Evolutionary conservation across 495 filamentous ascomycete species (phyloP).

Genomic region (Penicillium coffeae): DNA sequence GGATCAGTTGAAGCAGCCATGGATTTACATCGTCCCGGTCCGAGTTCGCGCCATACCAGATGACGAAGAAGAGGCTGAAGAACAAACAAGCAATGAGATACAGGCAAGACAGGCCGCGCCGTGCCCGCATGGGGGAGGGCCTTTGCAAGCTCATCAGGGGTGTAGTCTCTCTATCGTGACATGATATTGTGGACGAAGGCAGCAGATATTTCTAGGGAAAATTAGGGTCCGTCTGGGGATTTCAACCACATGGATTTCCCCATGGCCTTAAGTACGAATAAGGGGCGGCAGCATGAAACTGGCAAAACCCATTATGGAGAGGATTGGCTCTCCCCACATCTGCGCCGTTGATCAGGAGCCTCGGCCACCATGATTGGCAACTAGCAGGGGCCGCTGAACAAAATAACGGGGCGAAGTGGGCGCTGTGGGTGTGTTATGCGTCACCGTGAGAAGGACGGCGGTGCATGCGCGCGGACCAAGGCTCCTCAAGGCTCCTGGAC

Average conservation of each 20-base stretch:
- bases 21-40: slow-evolving; percentile 37
- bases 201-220: not conserved
- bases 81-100: slow-evolving; percentile 17
- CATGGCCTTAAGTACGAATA: too few relatives aligned
- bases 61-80: slow-evolving; percentile 16
- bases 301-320: not conserved
- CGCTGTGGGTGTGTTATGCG: too few relatives aligned
- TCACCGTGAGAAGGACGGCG: too few relatives aligned
- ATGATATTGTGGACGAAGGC: slow-evolving; percentile 1
- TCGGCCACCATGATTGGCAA: too few relatives aligned
- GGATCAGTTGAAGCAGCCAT: slow-evolving; percentile 36
- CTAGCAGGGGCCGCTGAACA: not conserved
- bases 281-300: slow-evolving; percentile 9
- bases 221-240: too few relatives aligned
- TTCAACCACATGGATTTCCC: too few relatives aligned
- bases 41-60: slow-evolving; percentile 42
- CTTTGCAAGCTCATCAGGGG: too few relatives aligned
- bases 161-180: too few relatives aligned
- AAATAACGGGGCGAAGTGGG: not conserved
- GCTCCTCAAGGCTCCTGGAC: too few relatives aligned
- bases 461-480: too few relatives aligned
- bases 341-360: too few relatives aligned
- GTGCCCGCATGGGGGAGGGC: slow-evolving; percentile 21
- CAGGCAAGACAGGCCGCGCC: slow-evolving; percentile 23
- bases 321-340: too few relatives aligned